These are phyloP conservation scores for Dunaliella salina DNA, from an alignment of 163 green algal genomes.

Conservation along the genomic window DNA sequence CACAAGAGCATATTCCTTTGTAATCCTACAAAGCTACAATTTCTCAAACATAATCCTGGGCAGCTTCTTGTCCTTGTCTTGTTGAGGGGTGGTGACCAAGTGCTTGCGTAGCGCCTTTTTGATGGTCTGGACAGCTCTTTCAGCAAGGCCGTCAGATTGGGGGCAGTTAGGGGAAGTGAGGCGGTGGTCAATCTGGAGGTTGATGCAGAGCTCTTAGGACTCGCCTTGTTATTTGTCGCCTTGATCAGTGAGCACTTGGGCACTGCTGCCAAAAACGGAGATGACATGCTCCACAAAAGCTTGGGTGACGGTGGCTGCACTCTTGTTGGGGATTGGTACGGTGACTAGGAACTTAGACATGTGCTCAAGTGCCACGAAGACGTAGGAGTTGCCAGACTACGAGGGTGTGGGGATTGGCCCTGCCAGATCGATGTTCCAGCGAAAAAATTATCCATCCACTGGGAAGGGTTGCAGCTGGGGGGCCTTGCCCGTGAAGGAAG, in stretches of 20 bases:
- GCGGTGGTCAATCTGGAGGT: background rate
- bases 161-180: background rate
- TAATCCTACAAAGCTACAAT: too few relatives aligned
- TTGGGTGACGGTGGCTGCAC: background rate
- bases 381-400: background rate
- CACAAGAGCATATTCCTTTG: too few relatives aligned
- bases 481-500: background rate
- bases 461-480: background rate
- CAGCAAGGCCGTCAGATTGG: background rate
- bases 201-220: background rate
- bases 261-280: background rate
- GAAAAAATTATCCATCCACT: background rate
- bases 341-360: background rate
- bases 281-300: background rate
- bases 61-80: too few relatives aligned
- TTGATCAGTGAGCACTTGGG: background rate
- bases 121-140: background rate
- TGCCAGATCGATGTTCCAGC: background rate
- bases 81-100: too few relatives aligned
- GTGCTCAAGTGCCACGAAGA: background rate
- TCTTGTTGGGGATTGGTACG: background rate
- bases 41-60: too few relatives aligned
- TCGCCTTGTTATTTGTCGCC: background rate
- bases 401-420: background rate
- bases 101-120: background rate